Evolutionary conservation across 352 stramenopile genomes (phyloP).

Genomic region (Phytopythium montanum): DNA sequence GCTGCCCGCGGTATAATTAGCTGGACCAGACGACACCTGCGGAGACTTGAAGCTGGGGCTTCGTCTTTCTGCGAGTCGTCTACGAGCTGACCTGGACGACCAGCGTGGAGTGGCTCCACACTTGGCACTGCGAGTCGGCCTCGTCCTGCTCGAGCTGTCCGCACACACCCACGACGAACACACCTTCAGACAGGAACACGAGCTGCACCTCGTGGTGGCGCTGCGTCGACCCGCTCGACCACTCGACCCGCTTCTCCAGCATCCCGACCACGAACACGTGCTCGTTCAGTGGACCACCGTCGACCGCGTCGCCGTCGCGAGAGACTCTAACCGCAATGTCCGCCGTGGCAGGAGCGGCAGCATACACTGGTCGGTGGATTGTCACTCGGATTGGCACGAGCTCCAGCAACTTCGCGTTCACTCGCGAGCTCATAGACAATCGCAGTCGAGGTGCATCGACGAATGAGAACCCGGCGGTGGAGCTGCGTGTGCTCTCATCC

Average conservation of each 20-base stretch:
- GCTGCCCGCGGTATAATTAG: neutral
- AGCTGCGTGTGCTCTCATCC: neutral
- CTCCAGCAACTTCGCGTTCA: neutral
- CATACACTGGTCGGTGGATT: neutral
- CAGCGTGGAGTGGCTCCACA: conserved; percentile 50
- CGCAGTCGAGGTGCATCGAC: conserved; percentile 5
- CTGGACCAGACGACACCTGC: neutral
- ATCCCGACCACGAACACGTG: conserved; percentile 36
- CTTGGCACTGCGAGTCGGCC: conserved; percentile 6
- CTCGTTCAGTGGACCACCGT: conserved; percentile 10
- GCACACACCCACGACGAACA: conserved; percentile 39
- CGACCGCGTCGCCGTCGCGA: conserved; percentile 22
- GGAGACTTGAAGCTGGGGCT: neutral
- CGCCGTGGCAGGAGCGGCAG: neutral
- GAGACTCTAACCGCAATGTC: conserved; percentile 30
- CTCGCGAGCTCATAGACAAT: neutral
- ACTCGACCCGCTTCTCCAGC: conserved; percentile 26
- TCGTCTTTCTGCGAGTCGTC: neutral
- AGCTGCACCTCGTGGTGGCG: conserved; percentile 39
- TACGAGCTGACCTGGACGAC: conserved; percentile 26
- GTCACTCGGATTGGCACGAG: neutral
- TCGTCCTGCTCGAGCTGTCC: conserved; percentile 4
- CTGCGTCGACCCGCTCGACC: conserved; percentile 10
- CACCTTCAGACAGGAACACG: conserved; percentile 63
- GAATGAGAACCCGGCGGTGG: conserved; percentile 5